phyloP scores from a whole-genome alignment of 305 asterid genomes.

The Nicotiana rustica region DNA sequence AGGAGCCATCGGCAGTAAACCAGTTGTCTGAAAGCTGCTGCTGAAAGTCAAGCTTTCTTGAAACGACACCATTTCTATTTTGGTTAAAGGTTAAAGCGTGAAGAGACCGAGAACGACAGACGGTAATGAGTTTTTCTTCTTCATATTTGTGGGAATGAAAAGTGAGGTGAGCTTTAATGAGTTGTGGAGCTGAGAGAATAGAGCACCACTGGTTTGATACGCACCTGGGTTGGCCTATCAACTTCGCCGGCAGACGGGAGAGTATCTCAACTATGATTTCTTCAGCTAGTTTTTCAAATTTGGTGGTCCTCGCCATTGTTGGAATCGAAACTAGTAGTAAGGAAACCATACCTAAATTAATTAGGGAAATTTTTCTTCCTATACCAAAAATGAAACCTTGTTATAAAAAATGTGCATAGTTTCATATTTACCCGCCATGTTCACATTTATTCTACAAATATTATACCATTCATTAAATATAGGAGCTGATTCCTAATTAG shows the following conservation, averaged over 20 bases:
- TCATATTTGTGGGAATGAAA: conserved; percentile 17
- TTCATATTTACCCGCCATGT: no score
- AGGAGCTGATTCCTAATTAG: no score
- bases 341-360: no score
- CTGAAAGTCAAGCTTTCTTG: no score
- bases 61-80: no score
- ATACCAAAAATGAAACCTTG: no score
- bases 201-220: conserved; percentile 48
- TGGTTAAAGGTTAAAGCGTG: background rate
- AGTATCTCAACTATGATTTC: conserved; percentile 53
- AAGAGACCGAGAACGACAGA: conserved; percentile 28
- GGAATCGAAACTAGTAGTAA: no score
- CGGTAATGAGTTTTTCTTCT: conserved; percentile 38
- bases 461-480: no score
- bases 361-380: no score
- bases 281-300: conserved; percentile 36
- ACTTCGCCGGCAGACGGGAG: conserved; percentile 50
- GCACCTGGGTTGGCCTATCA: conserved; percentile 52
- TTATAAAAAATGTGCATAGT: no score
- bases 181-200: conserved; percentile 43
- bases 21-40: no score
- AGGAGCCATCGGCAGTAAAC: conserved; percentile 42
- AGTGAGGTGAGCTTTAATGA: conserved; percentile 45
- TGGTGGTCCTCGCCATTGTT: background rate
- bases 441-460: no score